Conservation (phyloP, 257 asterid genomes). For the Fraxinus quadrangulata region DNA sequence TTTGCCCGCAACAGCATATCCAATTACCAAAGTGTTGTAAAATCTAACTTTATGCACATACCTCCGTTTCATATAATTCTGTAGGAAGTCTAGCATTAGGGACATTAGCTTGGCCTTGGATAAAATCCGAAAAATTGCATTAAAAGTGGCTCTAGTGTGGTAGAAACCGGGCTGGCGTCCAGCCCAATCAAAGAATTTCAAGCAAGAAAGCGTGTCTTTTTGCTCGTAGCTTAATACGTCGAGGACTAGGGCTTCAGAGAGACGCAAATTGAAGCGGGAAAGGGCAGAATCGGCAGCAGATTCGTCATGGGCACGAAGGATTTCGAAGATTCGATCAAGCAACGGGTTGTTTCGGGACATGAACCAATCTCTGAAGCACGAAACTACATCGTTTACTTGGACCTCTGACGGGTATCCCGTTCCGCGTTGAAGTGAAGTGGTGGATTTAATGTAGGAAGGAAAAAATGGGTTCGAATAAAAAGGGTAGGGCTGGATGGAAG, state of each 20-base stretch:
- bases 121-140: slow-evolving; percentile 62
- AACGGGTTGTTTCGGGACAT: slow-evolving; percentile 50
- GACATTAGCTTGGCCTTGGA: slow-evolving; percentile 51
- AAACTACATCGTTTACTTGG: slow-evolving; percentile 32
- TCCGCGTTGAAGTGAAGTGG: slow-evolving; percentile 3
- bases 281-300: slow-evolving; percentile 44
- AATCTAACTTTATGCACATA: slow-evolving; percentile 36
- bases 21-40: slow-evolving; percentile 61
- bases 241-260: slow-evolving; percentile 54
- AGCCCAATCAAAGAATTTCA: slow-evolving; percentile 94
- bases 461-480: slow-evolving; percentile 3
- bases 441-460: slow-evolving; percentile 7
- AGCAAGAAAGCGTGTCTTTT: slow-evolving; percentile 61
- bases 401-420: slow-evolving; percentile 26
- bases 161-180: slow-evolving; percentile 69
- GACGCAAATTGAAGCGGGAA: slow-evolving; percentile 48
- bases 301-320: slow-evolving; percentile 55
- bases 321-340: slow-evolving; percentile 54
- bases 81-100: slow-evolving; percentile 57
- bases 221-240: slow-evolving; percentile 55
- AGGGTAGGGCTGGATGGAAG: neutral
- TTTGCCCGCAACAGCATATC: slow-evolving; percentile 76
- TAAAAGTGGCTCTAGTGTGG: slow-evolving; percentile 69
- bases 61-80: slow-evolving; percentile 35
- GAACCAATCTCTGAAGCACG: slow-evolving; percentile 71